phyloP scores from a whole-genome alignment of 2,329 filamentous ascomycete species.

The Aspergillus japonicus region DNA sequence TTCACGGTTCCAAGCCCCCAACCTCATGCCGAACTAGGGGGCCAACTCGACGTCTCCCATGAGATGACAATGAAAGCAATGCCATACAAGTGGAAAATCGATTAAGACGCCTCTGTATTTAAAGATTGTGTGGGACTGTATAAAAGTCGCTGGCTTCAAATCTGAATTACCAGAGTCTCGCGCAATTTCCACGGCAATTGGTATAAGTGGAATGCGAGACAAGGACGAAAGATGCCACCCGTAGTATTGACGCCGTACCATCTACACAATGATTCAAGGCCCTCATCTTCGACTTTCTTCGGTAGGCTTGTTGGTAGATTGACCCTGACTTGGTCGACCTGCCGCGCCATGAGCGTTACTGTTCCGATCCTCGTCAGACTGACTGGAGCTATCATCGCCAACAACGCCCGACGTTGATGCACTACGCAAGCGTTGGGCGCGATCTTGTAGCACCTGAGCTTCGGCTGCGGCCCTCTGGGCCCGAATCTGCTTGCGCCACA shows the following conservation, averaged over 20 bases:
- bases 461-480: slow-evolving; percentile 69
- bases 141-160: background rate
- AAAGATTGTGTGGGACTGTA: slow-evolving; percentile 14
- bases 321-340: slow-evolving; percentile 16
- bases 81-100: slow-evolving; percentile 32
- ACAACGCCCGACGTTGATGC: slow-evolving; percentile 38
- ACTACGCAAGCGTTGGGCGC: slow-evolving; percentile 44
- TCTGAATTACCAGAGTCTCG: slow-evolving; percentile 12
- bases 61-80: slow-evolving; percentile 21
- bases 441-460: slow-evolving; percentile 49
- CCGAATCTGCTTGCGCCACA: slow-evolving; percentile 87
- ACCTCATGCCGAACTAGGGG: background rate
- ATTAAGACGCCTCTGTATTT: slow-evolving; percentile 28
- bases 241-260: slow-evolving; percentile 32
- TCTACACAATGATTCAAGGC: background rate
- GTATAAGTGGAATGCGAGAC: background rate
- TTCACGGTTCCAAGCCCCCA: slow-evolving; percentile 10
- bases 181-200: slow-evolving; percentile 14
- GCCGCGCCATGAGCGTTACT: slow-evolving; percentile 19
- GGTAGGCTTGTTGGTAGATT: slow-evolving; percentile 57
- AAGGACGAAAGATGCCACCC: background rate
- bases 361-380: slow-evolving; percentile 49
- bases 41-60: slow-evolving; percentile 19
- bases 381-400: slow-evolving; percentile 49
- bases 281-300: slow-evolving; percentile 10